Base-by-base conservation (phyloP, 2,329 filamentous ascomycete genomes). In the Fusarium algeriense region DNA sequence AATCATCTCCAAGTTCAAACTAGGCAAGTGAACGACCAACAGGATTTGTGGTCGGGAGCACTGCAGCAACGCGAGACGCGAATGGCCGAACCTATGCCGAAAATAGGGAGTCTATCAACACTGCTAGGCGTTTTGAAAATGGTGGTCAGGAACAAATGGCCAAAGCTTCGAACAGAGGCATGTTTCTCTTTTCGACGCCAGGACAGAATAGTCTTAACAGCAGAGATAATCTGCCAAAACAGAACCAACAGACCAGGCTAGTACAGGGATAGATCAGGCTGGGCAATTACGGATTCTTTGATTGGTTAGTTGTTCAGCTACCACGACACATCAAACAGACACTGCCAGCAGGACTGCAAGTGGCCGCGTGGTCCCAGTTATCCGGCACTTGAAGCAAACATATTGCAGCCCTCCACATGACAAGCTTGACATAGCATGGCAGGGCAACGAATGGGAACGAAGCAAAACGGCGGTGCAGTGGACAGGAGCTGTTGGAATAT, bases 361-460 rank as follows among this genome's bases (percentile, higher is more conserved):
- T 64, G 61, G 38, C 58, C 57, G 69, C 32, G 43, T 61, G 60
- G 62, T 64, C 66, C 66, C 63, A 57, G 52, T 34, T 58, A 52
- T 68, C 57, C 46, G 60, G 70, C 54, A 70, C 44, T 61, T 72
- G 44, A 38, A 52, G 52, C 70, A 73, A 72, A 73, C 70, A 73
- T 43, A n/a, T 32, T 43, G 34, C 57, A 50, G 44, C 43, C 32
- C 41, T 40, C 43, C 43, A 64, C 44, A 37, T 38, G 44, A 38
- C 70, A 58, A 57, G 46, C 37, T 19, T 40, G 40, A 40, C 40
- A 38, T 41, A 20, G 30, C 28, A 41, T 44, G 41, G 53, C 37
- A 48, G 37, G 26, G 50, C 41, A 53, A 43, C 53, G 34, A 40
- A 55, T 49, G 13, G 28, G 12, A n/a, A 37, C 34, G 57, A 43